Conservation (phyloP, 108 stramenopile species). For the Skeletonema grethae region DNA sequence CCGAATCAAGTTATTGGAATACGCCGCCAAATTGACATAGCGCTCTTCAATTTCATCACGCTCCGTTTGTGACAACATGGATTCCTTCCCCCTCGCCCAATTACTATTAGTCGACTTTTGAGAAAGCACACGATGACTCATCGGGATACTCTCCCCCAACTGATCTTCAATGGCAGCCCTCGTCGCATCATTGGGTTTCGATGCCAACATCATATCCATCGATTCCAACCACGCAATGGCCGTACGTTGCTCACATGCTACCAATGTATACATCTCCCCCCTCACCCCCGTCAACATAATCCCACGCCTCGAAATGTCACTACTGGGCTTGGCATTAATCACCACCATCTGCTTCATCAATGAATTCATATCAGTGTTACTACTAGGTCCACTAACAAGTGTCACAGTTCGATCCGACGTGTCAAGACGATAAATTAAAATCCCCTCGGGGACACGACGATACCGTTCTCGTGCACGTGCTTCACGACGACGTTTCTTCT, state of each 20-base stretch:
- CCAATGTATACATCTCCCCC: slow-evolving; percentile 56
- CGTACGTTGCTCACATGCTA: slow-evolving; percentile 85
- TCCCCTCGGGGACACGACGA: slow-evolving; percentile 75
- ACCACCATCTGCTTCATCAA: slow-evolving; percentile 59
- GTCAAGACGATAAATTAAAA: slow-evolving; percentile 79
- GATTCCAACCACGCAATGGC: slow-evolving; percentile 85
- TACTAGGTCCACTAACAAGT: slow-evolving; percentile 57
- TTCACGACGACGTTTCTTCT: slow-evolving; percentile 49
- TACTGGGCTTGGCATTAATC: slow-evolving; percentile 53
- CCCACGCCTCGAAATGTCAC: slow-evolving; percentile 57
- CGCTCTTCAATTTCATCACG: slow-evolving; percentile 76
- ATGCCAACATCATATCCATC: slow-evolving; percentile 79
- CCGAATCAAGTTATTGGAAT: slow-evolving; percentile 83
- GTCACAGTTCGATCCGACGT: slow-evolving; percentile 68
- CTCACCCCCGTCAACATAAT: slow-evolving; percentile 55
- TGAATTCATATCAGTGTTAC: slow-evolving; percentile 56
- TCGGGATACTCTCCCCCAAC: slow-evolving; percentile 2
- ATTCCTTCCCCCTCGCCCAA: slow-evolving; percentile 38
- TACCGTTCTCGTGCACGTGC: slow-evolving; percentile 44
- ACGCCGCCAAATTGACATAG: slow-evolving; percentile 79
- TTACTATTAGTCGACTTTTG: neutral
- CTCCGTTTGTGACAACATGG: slow-evolving; percentile 53
- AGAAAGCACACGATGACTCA: neutral
- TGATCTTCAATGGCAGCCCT: slow-evolving; percentile 11
- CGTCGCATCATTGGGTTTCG: slow-evolving; percentile 9